Base-by-base conservation (phyloP, 2,329 filamentous ascomycete genomes). In the Cadophora sp. region DNA sequence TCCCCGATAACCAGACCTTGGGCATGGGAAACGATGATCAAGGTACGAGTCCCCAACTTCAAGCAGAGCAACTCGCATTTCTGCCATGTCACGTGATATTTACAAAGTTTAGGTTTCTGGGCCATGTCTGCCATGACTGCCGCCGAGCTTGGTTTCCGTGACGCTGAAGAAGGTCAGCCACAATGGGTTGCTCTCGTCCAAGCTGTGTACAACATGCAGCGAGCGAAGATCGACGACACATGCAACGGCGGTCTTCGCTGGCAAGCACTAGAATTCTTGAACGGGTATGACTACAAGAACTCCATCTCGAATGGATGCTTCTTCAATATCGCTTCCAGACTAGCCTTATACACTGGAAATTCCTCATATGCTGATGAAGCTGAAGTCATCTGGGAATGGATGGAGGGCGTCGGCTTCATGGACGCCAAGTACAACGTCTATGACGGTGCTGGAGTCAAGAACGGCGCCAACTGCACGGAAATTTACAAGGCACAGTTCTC, bases 261-360 rank as follows among this genome's bases (percentile, higher is more conserved):
- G 92, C 93, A 97, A 80, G 92, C 96, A 56, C 94, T 91, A 76
- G 83, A 86, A 1, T 93, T 91, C 82, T 94, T 95, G 76, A 87
- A 86, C 48, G 93, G 93, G n/a, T 97, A 89, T 79, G 85, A 89
- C 73, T 93, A 94, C 83, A 95, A 89, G 75, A 89, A 89, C 70
- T 84, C 86, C 26, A 87, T 89, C 68, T 87, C 87, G 0, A 86
- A 88, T 70, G 86, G 85, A 4, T 86, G 85, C 64, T 87, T 88
- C 78, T 88, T 89, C 76, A 85, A 87, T 60, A 78, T 89, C 12
- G 86, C 84, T 12, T 87, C 91, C 1, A 87, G 92, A 4, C 83
- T 94, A 4, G 91, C 90, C 0, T 83, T 89, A 3, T 95, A 93
- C 78, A 96, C 93, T 0, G 87, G 88, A n/a, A 94, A 96, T 74